phyloP scores from a whole-genome alignment of 768 basidiomycete species.

The Boletus tylopilopsis region DNA sequence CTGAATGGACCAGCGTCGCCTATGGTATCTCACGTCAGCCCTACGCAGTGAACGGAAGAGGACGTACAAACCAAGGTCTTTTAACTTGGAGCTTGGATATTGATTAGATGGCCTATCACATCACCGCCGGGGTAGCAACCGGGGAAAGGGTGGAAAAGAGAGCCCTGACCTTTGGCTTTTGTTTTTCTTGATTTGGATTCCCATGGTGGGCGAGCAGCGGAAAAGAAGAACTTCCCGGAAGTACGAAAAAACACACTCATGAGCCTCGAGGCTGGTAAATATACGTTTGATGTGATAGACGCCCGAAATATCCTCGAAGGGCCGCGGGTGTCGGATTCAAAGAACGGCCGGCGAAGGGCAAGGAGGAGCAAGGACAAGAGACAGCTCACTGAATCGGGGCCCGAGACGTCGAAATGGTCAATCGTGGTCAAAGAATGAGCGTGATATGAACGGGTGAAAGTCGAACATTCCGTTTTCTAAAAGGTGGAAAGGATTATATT shows the following conservation, averaged over 20 bases:
- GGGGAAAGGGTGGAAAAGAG: slow-evolving; percentile 48
- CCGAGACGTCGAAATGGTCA: slow-evolving; percentile 1
- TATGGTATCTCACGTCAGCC: too few species aligned
- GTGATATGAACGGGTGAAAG: slow-evolving; percentile 10
- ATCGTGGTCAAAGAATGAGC: background rate
- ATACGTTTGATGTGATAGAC: slow-evolving; percentile 13
- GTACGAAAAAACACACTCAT: slow-evolving; percentile 6
- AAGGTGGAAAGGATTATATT: slow-evolving; percentile 1
- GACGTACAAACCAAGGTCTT: slow-evolving; percentile 66
- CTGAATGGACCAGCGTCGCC: background rate
- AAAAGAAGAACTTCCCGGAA: slow-evolving; percentile 11
- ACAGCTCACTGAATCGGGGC: background rate
- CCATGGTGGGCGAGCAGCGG: slow-evolving; percentile 1
- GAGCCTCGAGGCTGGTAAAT: slow-evolving; percentile 20
- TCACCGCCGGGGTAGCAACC: slow-evolving; percentile 72
- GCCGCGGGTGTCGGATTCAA: background rate
- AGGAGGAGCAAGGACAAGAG: background rate
- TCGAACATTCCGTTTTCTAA: slow-evolving; percentile 1
- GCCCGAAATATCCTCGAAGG: background rate
- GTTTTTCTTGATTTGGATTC: background rate
- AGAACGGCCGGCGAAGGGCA: background rate
- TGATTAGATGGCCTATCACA: slow-evolving; percentile 66
- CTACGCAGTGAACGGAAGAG: too few species aligned
- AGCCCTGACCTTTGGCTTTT: too few species aligned
- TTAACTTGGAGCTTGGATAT: slow-evolving; percentile 59